Percentiles rank a stretch among this genome's conserved stretches.
Evolutionary conservation across 2,329 filamentous ascomycete genomes (phyloP).

Genomic region (Colletotrichum caudatum): DNA sequence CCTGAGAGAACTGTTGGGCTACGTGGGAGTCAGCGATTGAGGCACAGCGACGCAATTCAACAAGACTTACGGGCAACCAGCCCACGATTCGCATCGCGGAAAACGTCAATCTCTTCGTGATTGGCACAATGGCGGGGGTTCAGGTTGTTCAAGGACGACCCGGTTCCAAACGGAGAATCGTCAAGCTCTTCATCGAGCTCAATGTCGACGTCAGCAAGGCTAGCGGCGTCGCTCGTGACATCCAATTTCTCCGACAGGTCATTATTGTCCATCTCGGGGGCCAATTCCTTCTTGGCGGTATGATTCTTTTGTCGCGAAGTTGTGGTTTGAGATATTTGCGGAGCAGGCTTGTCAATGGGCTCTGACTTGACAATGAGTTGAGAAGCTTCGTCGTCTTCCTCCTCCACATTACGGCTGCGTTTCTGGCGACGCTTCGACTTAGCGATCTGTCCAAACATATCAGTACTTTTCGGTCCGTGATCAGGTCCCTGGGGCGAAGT

Average conservation of each 20-base stretch:
- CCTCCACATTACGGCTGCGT: conserved; percentile 1
- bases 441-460: not conserved
- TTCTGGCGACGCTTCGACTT: conserved; percentile 33
- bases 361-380: conserved; percentile 29
- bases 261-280: conserved; percentile 6
- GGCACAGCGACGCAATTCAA: not conserved
- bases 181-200: conserved; percentile 14
- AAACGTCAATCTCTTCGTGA: conserved; percentile 18
- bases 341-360: not conserved
- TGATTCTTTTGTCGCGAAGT: conserved; percentile 1
- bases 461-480: not conserved
- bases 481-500: no score
- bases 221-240: conserved; percentile 13
- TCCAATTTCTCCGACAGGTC: conserved; percentile 21
- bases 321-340: not conserved
- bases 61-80: conserved; percentile 4
- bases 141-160: conserved; percentile 2
- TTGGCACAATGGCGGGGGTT: conserved; percentile 2
- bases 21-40: not conserved
- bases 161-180: conserved; percentile 5
- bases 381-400: conserved; percentile 5
- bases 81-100: conserved; percentile 16
- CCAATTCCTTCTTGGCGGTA: not conserved
- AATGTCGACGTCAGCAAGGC: not conserved
- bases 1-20: not conserved